Evolutionary conservation across 768 basidiomycete genomes (phyloP), one percentile per base, ranked within the genome.

Genomic region (Sarcodon sp.): DNA sequence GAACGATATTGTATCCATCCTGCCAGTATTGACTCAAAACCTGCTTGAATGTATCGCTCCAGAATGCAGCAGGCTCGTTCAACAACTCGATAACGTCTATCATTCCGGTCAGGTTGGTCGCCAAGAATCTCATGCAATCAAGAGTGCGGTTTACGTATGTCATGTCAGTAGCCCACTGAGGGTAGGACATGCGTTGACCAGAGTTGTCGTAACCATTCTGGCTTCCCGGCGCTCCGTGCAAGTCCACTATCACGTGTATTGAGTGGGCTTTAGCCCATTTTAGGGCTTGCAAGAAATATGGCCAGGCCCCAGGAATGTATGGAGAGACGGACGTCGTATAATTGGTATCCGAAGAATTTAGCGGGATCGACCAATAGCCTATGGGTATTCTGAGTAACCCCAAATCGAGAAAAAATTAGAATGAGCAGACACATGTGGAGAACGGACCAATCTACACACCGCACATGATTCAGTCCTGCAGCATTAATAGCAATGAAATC

Each of bases 301-400:
- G 70, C 64, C 81, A 84, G 32, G 81, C 82, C 7, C 83, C 83
- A 0, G 77, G 59, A 43, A 72, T 67, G 57, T 76, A 83, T 0
- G 81, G 81, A 2, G 65, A 58, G 11, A 69, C 66, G 13, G 70
- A 72, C 3, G 70, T 69, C 33, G 51, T 53, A 45, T 45, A 55
- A 44, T 70, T 68, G 6, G 78, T 80, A 52, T 76, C 72, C 11
- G 70, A 61, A 33, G 76, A 65, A 3, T 73, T 73, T 33, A 80
- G 62, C 0, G 83, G 83, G n/a, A 85, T 73, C n/a, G 81, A 80
- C 83, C 83, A 87, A 59, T 79, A 87, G 7, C 82, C 83, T 6
- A 84, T 51, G 5, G 83, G 83, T 56, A 87, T 80, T 32, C 83
- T 83, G 50, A 33, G 35, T 10, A 35, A 18, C 12, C 8, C 2